phyloP scores from a whole-genome alignment of 352 stramenopile genomes.

The Plasmopara muralis region DNA sequence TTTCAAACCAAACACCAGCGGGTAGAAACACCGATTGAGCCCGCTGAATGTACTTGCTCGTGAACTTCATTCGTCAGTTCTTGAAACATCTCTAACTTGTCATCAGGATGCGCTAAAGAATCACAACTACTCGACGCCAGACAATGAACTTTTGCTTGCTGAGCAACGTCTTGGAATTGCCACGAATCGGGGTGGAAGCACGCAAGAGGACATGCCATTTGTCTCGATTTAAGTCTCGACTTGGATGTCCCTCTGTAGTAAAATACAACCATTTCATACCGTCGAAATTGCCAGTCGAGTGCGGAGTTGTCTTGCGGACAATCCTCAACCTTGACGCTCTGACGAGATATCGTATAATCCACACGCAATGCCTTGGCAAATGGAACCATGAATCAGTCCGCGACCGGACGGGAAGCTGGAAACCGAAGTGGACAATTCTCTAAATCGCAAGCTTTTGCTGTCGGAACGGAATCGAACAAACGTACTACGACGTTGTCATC shows the following conservation, averaged over 20 bases:
- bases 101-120: slow-evolving; percentile 15
- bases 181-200: slow-evolving; percentile 25
- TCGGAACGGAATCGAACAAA: slow-evolving; percentile 7
- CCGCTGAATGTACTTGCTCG: slow-evolving; percentile 24
- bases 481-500: background rate
- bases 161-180: slow-evolving; percentile 6
- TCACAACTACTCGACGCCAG: slow-evolving; percentile 6
- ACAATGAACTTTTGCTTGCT: slow-evolving; percentile 18
- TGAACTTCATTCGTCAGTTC: slow-evolving; percentile 2
- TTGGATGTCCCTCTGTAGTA: slow-evolving; percentile 24
- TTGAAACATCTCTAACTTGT: slow-evolving; percentile 23
- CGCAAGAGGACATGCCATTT: slow-evolving; percentile 17
- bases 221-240: slow-evolving; percentile 23
- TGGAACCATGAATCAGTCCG: slow-evolving; percentile 15
- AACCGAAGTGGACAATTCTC: slow-evolving; percentile 25
- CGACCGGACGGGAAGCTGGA: slow-evolving; percentile 13
- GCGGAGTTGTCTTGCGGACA: slow-evolving; percentile 6
- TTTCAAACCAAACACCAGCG: slow-evolving; percentile 40
- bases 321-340: slow-evolving; percentile 15
- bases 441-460: slow-evolving; percentile 14
- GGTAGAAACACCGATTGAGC: slow-evolving; percentile 48
- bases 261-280: slow-evolving; percentile 34
- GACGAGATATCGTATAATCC: slow-evolving; percentile 15
- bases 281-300: slow-evolving; percentile 42
- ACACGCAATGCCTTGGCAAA: slow-evolving; percentile 28